Base-by-base conservation (phyloP, 495 filamentous ascomycete genomes). In the Penicilliopsis zonata region DNA sequence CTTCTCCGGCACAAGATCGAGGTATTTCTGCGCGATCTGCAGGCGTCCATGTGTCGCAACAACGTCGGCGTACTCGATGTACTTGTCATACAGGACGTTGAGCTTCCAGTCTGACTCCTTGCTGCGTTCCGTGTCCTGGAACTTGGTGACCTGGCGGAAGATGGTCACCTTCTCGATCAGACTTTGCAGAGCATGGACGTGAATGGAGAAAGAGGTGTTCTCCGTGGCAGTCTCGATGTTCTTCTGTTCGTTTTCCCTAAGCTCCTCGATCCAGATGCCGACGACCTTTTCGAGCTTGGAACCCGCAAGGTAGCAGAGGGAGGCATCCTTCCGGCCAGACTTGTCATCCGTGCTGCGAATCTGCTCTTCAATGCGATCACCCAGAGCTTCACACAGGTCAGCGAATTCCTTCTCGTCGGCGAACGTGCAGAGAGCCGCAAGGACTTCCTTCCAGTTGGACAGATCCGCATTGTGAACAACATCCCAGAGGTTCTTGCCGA, bases 141-240 rank as follows among this genome's bases (percentile, higher is more conserved):
- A 99, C 43, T 88, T 87, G 33, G 83, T 86, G 26, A 90, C 87
- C 45, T 93, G 71, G 31, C 90, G 81, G 74, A 99, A 96, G 24
- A 99, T 76, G 2, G 86, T 93, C 30, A 99, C 90, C 63, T 96
- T 99, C 62, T 99, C 90, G 37, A 99, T 90, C 52, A 99, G 82
- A 31, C 79, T 74, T 46, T 96, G 92, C 34, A 99, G 60, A 26
- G 81, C 78, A 35, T 75, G 74, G 30, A 87, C 90, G 42, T 96
- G 92, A 30, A 96, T 72, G 4, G 88, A 92, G 62, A 95, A 99
- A 35, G 70, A 77, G 13, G 82, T 84, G 41, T 82, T 81, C 33
- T 75, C 72, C 31, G 65, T 57, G 8, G 70, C 63, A 27, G 78
- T 65, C 37, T 84, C 67, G 40, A 86, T 63, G 20, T 72, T 77